Conservation (phyloP, 2,329 filamentous ascomycete genomes). For the Talaromyces sp. region DNA sequence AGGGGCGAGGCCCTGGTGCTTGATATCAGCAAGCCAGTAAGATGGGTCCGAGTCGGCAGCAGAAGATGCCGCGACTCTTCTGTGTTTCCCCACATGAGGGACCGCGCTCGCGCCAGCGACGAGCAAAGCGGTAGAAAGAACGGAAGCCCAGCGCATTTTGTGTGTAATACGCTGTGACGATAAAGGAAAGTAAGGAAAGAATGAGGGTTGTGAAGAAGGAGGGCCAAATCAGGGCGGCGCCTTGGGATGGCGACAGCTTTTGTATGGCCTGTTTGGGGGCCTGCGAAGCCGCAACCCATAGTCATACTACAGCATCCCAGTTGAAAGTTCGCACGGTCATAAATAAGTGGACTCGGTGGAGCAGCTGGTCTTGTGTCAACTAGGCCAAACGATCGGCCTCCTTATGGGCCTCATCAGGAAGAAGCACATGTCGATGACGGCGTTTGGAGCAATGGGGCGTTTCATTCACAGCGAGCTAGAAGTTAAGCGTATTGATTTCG, state of each 20-base stretch:
- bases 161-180: slow-evolving; percentile 1
- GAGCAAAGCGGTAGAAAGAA: slow-evolving; percentile 10
- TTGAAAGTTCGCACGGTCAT: background rate
- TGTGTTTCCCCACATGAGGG: background rate
- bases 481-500: background rate
- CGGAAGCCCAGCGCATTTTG: slow-evolving; percentile 10
- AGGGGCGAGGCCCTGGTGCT: slow-evolving; percentile 24
- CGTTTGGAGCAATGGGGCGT: background rate
- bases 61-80: slow-evolving; percentile 1
- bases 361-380: background rate
- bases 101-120: slow-evolving; percentile 15
- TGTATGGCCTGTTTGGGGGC: background rate
- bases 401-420: background rate
- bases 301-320: background rate
- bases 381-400: background rate
- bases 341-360: background rate
- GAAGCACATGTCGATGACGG: background rate
- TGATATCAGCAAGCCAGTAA: slow-evolving; percentile 30
- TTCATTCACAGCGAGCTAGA: background rate
- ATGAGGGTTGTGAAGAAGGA: background rate
- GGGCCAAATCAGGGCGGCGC: background rate
- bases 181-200: slow-evolving; percentile 7
- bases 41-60: slow-evolving; percentile 12
- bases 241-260: background rate
- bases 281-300: background rate